A percentile compares a stretch with the other conserved stretches of the same genome.
phyloP scores from a whole-genome alignment of 2,329 filamentous ascomycete species.

The Colletotrichum horii region DNA sequence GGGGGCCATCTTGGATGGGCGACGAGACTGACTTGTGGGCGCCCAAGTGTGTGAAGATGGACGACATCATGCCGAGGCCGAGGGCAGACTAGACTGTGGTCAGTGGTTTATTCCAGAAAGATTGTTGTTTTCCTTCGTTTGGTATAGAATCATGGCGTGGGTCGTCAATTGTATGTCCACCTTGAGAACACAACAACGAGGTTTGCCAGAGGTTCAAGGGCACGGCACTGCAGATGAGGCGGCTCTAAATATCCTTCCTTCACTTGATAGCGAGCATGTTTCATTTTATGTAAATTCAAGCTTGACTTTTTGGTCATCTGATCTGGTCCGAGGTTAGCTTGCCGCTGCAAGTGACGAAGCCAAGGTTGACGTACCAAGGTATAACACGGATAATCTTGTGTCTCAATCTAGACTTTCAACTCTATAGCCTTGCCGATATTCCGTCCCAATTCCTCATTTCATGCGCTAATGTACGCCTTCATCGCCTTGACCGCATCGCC shows the following conservation, averaged over 20 bases:
- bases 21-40: slow-evolving; percentile 28
- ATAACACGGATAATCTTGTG: neutral
- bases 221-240: neutral
- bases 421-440: neutral
- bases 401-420: neutral
- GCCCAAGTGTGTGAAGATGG: slow-evolving; percentile 29
- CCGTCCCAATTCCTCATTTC: slow-evolving; percentile 1
- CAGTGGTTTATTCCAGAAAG: neutral
- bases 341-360: neutral
- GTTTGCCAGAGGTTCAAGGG: neutral
- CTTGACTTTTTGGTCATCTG: neutral
- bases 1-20: slow-evolving; percentile 19
- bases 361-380: neutral
- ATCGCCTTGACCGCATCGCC: slow-evolving; percentile 73
- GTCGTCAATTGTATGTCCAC: neutral
- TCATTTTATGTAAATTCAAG: neutral
- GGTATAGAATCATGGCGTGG: neutral
- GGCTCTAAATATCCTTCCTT: neutral
- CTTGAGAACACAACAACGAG: neutral
- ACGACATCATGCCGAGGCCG: slow-evolving; percentile 17
- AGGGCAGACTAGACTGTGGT: neutral
- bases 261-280: neutral
- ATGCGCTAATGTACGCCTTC: slow-evolving; percentile 53
- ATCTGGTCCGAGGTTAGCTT: slow-evolving; percentile 1
- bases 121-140: neutral